phyloP scores from a whole-genome alignment of 805 yeast genomes.

The Pichia thaimueangensis region DNA sequence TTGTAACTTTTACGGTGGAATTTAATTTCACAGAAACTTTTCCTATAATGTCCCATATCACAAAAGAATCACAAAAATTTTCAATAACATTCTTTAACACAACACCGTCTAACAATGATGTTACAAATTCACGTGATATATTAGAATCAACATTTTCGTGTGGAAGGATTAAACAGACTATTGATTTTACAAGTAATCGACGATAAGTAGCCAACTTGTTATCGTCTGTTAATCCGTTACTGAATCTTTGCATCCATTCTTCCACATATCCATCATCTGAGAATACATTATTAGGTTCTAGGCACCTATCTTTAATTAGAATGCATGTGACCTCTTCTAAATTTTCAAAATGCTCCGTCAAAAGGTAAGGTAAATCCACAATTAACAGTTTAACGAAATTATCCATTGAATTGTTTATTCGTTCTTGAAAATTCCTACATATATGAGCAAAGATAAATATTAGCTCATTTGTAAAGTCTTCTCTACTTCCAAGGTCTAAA shows the following conservation, averaged over 20 bases:
- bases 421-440: constrained; percentile 33
- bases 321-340: neutral
- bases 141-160: constrained; percentile 35
- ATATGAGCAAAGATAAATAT: constrained; percentile 34
- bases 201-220: neutral
- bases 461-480: constrained; percentile 37
- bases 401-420: constrained; percentile 17
- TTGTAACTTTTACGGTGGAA: neutral
- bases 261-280: neutral
- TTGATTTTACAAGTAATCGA: constrained; percentile 28
- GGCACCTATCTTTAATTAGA: neutral
- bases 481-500: constrained; percentile 28
- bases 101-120: constrained; percentile 37
- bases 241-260: constrained; percentile 1
- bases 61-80: constrained; percentile 45
- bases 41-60: constrained; percentile 40
- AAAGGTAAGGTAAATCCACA: constrained; percentile 6
- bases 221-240: constrained; percentile 5
- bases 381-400: constrained; percentile 3
- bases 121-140: constrained; percentile 33
- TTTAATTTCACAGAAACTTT: constrained; percentile 10
- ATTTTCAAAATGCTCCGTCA: neutral
- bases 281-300: neutral
- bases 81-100: constrained; percentile 36
- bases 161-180: constrained; percentile 35